Evolutionary conservation across 1,139 yeast genomes (phyloP).

Genomic region (Candida sp.): DNA sequence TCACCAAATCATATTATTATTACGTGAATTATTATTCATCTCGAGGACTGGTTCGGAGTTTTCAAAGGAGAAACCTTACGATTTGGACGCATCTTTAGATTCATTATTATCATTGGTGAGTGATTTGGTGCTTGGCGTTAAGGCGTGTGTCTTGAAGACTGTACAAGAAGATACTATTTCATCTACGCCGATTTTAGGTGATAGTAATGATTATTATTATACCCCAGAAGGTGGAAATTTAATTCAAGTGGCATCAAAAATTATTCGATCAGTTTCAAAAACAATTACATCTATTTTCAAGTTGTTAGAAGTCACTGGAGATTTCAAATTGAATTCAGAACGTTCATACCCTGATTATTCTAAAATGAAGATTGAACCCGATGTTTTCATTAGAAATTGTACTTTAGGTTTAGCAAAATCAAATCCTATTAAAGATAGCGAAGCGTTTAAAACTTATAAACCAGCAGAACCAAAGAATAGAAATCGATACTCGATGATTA

Average conservation of each 20-base stretch:
- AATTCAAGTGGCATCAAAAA: conserved; percentile 57
- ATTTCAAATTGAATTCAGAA: conserved; percentile 62
- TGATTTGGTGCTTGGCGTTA: conserved; percentile 63
- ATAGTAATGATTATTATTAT: conserved; percentile 41
- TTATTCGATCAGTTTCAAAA: conserved; percentile 55
- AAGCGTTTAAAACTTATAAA: conserved; percentile 8
- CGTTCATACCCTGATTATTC: conserved; percentile 74
- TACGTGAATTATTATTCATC: conserved; percentile 62
- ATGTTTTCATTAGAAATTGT: conserved; percentile 58
- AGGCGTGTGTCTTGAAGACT: conserved; percentile 56
- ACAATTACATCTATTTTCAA: conserved; percentile 45
- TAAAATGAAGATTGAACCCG: conserved; percentile 55
- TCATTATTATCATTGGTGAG: conserved; percentile 58
- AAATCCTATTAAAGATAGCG: conserved; percentile 26
- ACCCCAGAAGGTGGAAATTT: conserved; percentile 67
- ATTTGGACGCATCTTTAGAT: conserved; percentile 56
- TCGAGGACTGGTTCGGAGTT: conserved; percentile 53
- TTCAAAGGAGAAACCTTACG: conserved; percentile 37
- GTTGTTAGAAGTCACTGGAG: conserved; percentile 57
- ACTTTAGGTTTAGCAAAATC: conserved; percentile 58
- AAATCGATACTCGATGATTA: conserved; percentile 57
- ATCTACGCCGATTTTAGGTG: conserved; percentile 8
- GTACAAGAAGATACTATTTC: conserved; percentile 36
- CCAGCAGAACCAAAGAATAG: conserved; percentile 13
- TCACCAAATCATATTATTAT: conserved; percentile 62